Evolutionary conservation across 202 grass and related monocot species (phyloP), one percentile per base, ranked within the genome.

Genomic region (Carex sylvatica): DNA sequence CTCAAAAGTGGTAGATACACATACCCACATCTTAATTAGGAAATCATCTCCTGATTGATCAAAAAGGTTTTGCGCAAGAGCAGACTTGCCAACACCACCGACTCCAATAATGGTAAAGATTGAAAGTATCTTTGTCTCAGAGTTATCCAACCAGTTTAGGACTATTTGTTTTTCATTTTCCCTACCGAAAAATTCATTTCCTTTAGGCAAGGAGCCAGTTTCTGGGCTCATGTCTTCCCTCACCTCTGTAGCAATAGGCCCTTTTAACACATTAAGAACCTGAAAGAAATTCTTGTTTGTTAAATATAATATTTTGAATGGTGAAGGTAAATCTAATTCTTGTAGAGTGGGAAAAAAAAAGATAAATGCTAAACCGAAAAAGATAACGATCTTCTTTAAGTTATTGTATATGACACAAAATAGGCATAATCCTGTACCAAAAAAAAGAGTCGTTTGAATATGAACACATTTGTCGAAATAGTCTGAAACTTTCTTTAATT

Each of bases 1-100:
- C 9, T 85, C 78, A 35, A 88, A 88, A 59, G 22, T 28, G 13
- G 53, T 56, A 5, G 87, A 88, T 5, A 82, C 83, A 14, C 11
- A 61, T 13, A 74, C 68, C 82, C 87, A 88, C 22, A 85, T 81
- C 60, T 36, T 84, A n/a, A 51, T 19, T 15, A 46, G 0, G 33
- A 84, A 85, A 65, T 12, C 2, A 6, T 82, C 6, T 33, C 30
- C 23, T 14, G 6, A 3, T 63, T 77, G 73, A 44, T 88, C 28
- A 73, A 44, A 88, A 4, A 88, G 14, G 4, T 63, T 4, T 55
- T 82, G 87, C 4, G 61, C 67, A 12, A 88, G 77, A 23, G 59
- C 53, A 0, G 83, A 85, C 78, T 85, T 88, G 3, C 83, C 83
- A 13, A 82, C 12, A 3, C 87, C 82, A 42, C 80, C 80, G 2